Percentiles rank a stretch among this genome's conserved stretches.
Evolutionary conservation across 2,329 filamentous ascomycete species (phyloP).

Genomic region (Emmonsiellopsis sp.): DNA sequence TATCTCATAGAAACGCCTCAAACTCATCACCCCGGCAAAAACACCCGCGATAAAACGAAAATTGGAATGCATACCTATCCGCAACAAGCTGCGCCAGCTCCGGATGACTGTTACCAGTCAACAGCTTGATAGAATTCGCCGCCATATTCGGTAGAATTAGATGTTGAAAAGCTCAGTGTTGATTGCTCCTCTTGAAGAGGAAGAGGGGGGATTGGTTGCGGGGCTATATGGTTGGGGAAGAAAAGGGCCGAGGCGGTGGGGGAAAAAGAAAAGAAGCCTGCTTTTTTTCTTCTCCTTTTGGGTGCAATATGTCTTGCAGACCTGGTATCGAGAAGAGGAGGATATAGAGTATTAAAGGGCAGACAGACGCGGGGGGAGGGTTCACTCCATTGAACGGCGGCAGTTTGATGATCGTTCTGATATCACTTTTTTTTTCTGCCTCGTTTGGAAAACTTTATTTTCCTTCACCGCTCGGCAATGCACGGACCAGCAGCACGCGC

Average conservation of each 20-base stretch:
- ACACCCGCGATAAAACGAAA: constrained; percentile 1
- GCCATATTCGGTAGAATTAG: constrained; percentile 43
- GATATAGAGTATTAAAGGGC: no score
- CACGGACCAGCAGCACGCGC: neutral
- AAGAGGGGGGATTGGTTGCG: no score
- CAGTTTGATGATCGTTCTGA: neutral
- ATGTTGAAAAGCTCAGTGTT: neutral
- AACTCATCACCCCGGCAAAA: no score
- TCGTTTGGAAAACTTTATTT: neutral
- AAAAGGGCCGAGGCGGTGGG: no score
- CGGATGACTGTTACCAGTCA: constrained; percentile 67
- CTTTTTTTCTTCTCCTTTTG: no score
- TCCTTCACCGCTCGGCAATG: neutral
- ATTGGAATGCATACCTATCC: constrained; percentile 43
- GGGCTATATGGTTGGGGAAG: no score
- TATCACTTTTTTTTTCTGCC: neutral
- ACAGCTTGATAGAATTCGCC: constrained; percentile 63
- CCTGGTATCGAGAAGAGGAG: no score
- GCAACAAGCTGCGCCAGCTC: constrained; percentile 61
- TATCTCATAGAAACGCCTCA: neutral
- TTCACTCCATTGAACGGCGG: neutral
- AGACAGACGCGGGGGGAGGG: no score
- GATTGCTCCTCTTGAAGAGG: neutral
- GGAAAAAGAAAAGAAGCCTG: no score
- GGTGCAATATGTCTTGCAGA: no score